A percentile compares a stretch with the other conserved stretches of the same genome.
phyloP scores from a whole-genome alignment of 2,329 filamentous ascomycete genomes.

The Penicillium sp. region DNA sequence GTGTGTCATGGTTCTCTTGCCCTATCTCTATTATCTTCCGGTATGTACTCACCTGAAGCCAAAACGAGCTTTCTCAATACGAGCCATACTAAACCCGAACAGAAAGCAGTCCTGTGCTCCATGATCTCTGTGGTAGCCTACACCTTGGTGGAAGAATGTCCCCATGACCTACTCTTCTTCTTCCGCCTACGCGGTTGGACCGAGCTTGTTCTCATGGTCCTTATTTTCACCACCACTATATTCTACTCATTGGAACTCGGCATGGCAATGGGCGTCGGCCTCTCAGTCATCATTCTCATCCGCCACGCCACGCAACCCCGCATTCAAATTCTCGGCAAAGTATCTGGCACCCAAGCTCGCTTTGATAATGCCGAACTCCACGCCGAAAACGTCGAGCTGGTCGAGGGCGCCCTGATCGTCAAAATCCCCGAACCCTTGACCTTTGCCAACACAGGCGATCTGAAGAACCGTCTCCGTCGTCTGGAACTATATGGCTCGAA shows the following conservation, averaged over 20 bases:
- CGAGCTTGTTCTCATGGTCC: conserved; percentile 81
- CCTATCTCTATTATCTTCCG: conserved; percentile 94
- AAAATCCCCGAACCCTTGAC: conserved; percentile 97
- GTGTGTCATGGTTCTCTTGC: conserved; percentile 78
- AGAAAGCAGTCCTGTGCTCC: conserved; percentile 90
- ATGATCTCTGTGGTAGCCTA: conserved; percentile 96
- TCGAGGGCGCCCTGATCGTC: conserved; percentile 90
- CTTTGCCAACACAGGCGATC: conserved; percentile 92
- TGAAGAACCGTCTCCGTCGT: conserved; percentile 79
- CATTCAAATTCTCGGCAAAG: conserved; percentile 92
- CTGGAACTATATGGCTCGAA: conserved; percentile 90
- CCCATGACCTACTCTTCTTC: conserved; percentile 91
- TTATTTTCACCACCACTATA: conserved; percentile 89
- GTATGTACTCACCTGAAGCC: conserved; percentile 54
- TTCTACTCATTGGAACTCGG: conserved; percentile 93
- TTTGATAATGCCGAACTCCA: conserved; percentile 84
- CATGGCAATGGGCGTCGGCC: conserved; percentile 88
- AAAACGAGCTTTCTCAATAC: neutral
- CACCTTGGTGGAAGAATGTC: conserved; percentile 92
- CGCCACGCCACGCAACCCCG: conserved; percentile 87
- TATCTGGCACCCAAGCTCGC: conserved; percentile 72
- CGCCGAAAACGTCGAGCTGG: conserved; percentile 75
- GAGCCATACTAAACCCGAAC: conserved; percentile 8
- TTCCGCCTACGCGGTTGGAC: conserved; percentile 79
- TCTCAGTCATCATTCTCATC: conserved; percentile 87